Base-by-base conservation (phyloP, 495 filamentous ascomycete species). In the Talaromyces adpressus region DNA sequence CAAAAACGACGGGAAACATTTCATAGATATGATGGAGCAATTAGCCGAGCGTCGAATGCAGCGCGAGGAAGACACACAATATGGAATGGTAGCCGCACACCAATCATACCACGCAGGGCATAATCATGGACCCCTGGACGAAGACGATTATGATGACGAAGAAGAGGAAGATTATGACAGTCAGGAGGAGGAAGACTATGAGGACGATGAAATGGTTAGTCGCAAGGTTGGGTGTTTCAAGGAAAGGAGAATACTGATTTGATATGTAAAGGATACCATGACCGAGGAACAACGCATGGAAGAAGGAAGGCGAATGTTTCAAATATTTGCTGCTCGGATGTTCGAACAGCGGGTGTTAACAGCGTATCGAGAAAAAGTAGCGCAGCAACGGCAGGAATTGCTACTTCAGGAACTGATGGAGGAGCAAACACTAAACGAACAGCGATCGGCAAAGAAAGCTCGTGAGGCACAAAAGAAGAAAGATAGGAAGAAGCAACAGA, bases 21-120 rank as follows among this genome's bases (percentile, higher is more conserved):
- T 99, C 80, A 99, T 99, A 75, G 94, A 99, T 75, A 98, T 99
- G 94, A 99, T 99, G 95, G 94, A 99, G 73, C 93, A 97, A 73
- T 84, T 99, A 68, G 95, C 94, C 11, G 95, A 99, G 76, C 89
- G 93, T 63, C 87, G 94, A 66, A 97, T 99, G 93, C 89, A 91
- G 67, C 87, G 94, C 36, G 94, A 98, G 77, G 91, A 94, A 74
- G 92, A 97, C 72, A 91, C 91, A 16, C 87, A 89, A 69, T 89
- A 84, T 66, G 81, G 81, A 36, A 84, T 85, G 29, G 76, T 80
- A 22, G 81, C 83, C 57, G 78, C 79, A 59, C 84, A 88, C 69
- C 80, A 82, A 62, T 79, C 79, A n/a, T 76, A 86, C 63, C 86
- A 88, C 71, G 82, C 77, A 61, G 77, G 81, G 64, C 85, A 88